phyloP scores from a whole-genome alignment of 257 asterid species.

The Gardenia jasminoides region DNA sequence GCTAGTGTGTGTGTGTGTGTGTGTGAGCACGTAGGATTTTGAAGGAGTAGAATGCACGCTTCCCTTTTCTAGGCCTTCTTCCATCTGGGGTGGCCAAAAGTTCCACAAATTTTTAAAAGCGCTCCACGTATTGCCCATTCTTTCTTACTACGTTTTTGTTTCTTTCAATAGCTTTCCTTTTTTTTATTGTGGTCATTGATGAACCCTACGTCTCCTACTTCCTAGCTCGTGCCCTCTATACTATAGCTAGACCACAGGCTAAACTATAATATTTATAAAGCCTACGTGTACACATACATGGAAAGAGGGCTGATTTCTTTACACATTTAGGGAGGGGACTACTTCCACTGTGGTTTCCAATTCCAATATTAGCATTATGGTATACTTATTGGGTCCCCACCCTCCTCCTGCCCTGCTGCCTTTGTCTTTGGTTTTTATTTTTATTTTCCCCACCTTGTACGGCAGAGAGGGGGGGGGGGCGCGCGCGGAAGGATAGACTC shows the following conservation, averaged over 20 bases:
- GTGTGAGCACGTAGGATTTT: too few relatives aligned
- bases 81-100: conserved; percentile 10
- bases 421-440: not conserved
- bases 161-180: not conserved
- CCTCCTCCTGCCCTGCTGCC: too few relatives aligned
- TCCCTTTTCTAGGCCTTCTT: not conserved
- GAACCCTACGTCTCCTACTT: conserved; percentile 7
- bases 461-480: too few relatives aligned
- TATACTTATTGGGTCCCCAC: too few relatives aligned
- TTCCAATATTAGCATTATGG: not conserved
- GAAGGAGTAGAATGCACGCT: conserved; percentile 18
- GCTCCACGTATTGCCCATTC: not conserved
- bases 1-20: not conserved
- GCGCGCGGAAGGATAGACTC: too few relatives aligned
- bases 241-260: not conserved
- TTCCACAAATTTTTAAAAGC: not conserved
- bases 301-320: not conserved
- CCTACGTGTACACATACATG: too few relatives aligned
- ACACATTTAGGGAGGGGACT: conserved; percentile 21
- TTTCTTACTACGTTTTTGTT: not conserved
- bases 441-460: too few relatives aligned
- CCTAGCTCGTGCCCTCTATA: not conserved
- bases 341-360: not conserved
- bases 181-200: conserved; percentile 17
- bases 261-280: not conserved